Evolutionary conservation across 306 rosid genomes (phyloP).

Genomic region (Aeschynomene evenia): DNA sequence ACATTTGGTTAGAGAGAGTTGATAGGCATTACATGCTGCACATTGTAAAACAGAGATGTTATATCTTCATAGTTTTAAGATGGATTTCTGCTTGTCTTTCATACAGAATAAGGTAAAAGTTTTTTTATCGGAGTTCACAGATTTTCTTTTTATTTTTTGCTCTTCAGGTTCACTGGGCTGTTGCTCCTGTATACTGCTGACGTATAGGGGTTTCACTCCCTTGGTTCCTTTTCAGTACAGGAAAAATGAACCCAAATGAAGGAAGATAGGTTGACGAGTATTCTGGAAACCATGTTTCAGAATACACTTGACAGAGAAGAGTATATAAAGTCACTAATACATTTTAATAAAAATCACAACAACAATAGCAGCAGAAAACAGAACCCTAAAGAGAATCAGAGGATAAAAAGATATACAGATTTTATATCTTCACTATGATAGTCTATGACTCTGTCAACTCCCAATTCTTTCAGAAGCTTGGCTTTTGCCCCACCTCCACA

Average conservation of each 20-base stretch:
- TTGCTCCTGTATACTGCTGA: not conserved
- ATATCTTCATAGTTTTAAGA: not conserved
- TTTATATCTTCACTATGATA: slow-evolving; percentile 79
- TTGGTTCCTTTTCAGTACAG: not conserved
- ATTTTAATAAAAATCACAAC: not conserved
- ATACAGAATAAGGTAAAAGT: not conserved
- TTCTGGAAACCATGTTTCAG: not conserved
- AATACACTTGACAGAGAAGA: not conserved
- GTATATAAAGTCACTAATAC: not conserved
- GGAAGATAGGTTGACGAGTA: not conserved
- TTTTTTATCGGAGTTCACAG: not conserved
- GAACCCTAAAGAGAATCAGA: not conserved
- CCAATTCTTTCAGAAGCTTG: slow-evolving; percentile 77
- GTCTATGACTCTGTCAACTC: slow-evolving; percentile 93
- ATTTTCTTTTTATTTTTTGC: not conserved
- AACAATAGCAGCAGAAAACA: slow-evolving; percentile 16
- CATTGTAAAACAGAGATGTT: not conserved
- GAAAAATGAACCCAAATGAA: not conserved
- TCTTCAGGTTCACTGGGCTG: not conserved
- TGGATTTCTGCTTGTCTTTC: slow-evolving; percentile 15
- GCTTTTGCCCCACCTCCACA: slow-evolving; percentile 90
- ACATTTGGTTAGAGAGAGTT: not conserved
- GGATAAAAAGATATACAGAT: slow-evolving; percentile 52
- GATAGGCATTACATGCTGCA: not conserved
- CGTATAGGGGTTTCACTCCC: not conserved